Base-by-base conservation (phyloP, 345 rosid species). In the Stellera chamaejasme region DNA sequence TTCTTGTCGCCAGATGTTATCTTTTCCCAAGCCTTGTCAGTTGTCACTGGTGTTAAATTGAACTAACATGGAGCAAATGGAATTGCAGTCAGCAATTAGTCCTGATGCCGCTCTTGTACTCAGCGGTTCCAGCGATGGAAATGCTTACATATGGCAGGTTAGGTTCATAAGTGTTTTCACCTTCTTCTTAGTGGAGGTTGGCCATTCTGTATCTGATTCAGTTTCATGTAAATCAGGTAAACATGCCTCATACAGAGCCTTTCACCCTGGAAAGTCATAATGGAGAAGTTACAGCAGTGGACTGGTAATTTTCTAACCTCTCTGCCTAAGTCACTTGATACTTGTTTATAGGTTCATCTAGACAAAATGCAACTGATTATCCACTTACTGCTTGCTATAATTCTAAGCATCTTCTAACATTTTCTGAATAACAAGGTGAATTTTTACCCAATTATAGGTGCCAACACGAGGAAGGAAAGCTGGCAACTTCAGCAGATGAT, bases 101-200 rank as follows among this genome's bases (percentile, higher is more conserved):
- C 92, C 96, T 41, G 92, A 89, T 79, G 96, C 87, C 12, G 74
- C 75, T 69, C 67, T 79, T 50, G 53, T 93, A 69, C 79, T 87
- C 57, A 83, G 99, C 50, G 97, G 99, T 56, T 93, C 97, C 26
- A 87, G 97, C 49, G 85, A 93, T 57, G 88, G 96, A 54, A 77
- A 81, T 46, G 92, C 83, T 58, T 83, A 80, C 74, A 60, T 93
- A 54, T 93, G 96, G 97, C 89, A 89, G 97, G 99, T 93, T 28
- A 26, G 61, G 55, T 68, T 58, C 68, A 15, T 49, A 16, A 0
- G 26, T 9, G 10, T 11, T 6, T 32, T 15, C 2, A 59, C 43
- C 23, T 56, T 27, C 55, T 47, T 6, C 49, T 67, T 56, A 39
- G 23, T 54, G 27, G 11, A 47, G 50, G 42, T 26, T 6, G 15